Evolutionary conservation across 2,329 filamentous ascomycete species (phyloP), one percentile per base, ranked within the genome.

Genomic region (Beauveria scarabaeidicola): DNA sequence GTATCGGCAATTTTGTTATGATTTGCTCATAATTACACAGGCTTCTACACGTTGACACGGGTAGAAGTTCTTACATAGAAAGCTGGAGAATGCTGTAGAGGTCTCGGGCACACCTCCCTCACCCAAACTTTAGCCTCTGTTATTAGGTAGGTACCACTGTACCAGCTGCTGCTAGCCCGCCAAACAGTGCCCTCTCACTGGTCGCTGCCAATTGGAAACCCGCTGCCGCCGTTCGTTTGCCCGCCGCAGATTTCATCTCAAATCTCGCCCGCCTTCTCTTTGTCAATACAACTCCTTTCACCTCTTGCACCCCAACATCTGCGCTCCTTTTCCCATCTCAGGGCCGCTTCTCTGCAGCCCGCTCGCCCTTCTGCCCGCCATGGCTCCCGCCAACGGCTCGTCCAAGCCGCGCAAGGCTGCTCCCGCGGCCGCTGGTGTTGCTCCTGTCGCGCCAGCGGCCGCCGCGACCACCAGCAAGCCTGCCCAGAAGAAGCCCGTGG

Each of bases 401-500:
- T 65, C 64, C 62, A 72, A 69, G 66, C 60, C 67, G 64, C 72
- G 72, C 64, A 69, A 68, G 64, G 63, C 64, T 61, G 66, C 63
- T 58, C 58, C 63, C 52, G 66, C 38, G 40, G 38, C 32, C 17
- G 38, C 55, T 52, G 52, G 52, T 47, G 53, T 46, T 44, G 3
- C 55, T 52, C 41, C 21, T 9, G 47, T 27, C 19, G 29, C 36
- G 10, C 46, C 64, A 53, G 66, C 15, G 56, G 25, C 50, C 27
- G 32, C 56, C 36, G 38, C 53, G 47, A 52, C 21, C 13, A 50
- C 36, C 29, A 32, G 29, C 67, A 69, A 57, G 66, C 64, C 60
- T 62, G 67, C 60, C 51, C 56, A 58, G 50, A 61, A 55, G 56
- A 73, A 72, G 63, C 67, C 71, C 52, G 68, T 75, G 44, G 66